Base-by-base conservation (phyloP, 2,329 filamentous ascomycete species). In the Paecilomyces sp. region DNA sequence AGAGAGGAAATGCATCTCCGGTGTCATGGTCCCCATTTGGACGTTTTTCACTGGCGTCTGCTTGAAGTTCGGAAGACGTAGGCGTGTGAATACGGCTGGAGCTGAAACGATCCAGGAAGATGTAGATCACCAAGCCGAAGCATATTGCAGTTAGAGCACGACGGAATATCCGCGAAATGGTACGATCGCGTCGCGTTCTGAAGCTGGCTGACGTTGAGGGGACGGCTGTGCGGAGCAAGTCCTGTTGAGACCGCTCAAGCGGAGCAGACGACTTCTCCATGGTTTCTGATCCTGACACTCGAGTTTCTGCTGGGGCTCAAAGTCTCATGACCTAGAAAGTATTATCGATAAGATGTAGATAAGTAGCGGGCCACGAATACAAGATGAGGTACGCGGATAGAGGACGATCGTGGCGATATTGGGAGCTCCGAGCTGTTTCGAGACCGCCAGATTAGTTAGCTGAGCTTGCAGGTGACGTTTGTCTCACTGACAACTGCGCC, bases 71-170 rank as follows among this genome's bases (percentile, higher is more conserved):
- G 8, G 25, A 25, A 25, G 25, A n/a, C 54, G 22, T 8, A 4
- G 6, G 13, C 51, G 34, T 50, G 50, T 31, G 28, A 36, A 25
- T 15, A 25, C 24, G 25, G 6, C n/a, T 18, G 41, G 53, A 18
- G 41, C 41, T 47, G 24, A 18, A 52, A 54, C 58, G 58, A 28
- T 53, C 18, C 50, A 61, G 36, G 24, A 63, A 24, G 5, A 31
- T 51, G 50, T 59, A 64, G 55, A 63, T 53, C 7, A 34, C 54
- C 24, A 65, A 34, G 57, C 60, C 61, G 36, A 65, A 51, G 50
- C 60, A 63, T 25, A 59, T 54, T 15, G 61, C 58, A 36, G 60
- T 57, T 50, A 65, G 59, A 34, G 31, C 60, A 51, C 58, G 58
- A 28, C 59, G 60, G 55, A 63, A 28, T 18, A 63, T 60, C 7